phyloP scores from a whole-genome alignment of 768 basidiomycete genomes.

The Boletus rubropictus region DNA sequence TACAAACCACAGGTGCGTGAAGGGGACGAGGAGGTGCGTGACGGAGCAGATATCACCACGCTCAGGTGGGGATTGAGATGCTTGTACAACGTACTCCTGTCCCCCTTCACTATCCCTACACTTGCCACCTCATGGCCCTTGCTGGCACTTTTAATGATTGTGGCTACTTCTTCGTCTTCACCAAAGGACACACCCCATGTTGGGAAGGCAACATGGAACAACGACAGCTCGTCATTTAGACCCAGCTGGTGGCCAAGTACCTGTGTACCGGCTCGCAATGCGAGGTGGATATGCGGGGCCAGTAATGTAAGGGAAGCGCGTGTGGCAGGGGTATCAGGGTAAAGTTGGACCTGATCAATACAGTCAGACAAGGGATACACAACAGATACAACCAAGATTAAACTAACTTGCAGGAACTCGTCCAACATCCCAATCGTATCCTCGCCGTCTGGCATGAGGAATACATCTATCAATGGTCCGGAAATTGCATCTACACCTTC shows the following conservation, averaged over 20 bases:
- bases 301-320: slow-evolving; percentile 39
- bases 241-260: slow-evolving; percentile 55
- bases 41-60: slow-evolving; percentile 52
- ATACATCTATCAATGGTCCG: slow-evolving; percentile 56
- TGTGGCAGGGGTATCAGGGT: slow-evolving; percentile 53
- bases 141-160: slow-evolving; percentile 42
- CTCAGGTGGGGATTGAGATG: slow-evolving; percentile 83
- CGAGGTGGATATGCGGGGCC: slow-evolving; percentile 48
- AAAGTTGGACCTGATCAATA: slow-evolving; percentile 49
- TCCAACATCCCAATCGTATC: slow-evolving; percentile 66
- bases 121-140: slow-evolving; percentile 56
- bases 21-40: slow-evolving; percentile 9
- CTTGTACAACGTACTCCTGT: slow-evolving; percentile 88
- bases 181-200: slow-evolving; percentile 63
- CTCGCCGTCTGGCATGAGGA: slow-evolving; percentile 40
- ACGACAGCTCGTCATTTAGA: slow-evolving; percentile 38
- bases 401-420: slow-evolving; percentile 64
- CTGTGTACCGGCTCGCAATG: slow-evolving; percentile 45
- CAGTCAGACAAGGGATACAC: background rate
- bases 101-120: slow-evolving; percentile 78
- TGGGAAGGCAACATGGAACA: slow-evolving; percentile 47
- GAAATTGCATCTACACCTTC: slow-evolving; percentile 58
- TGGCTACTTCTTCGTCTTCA: slow-evolving; percentile 50
- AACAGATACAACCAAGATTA: background rate
- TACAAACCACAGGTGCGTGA: slow-evolving; percentile 54